Evolutionary conservation across 2,329 filamentous ascomycete species (phyloP).

Genomic region (Arthrobotrys musiformis): DNA sequence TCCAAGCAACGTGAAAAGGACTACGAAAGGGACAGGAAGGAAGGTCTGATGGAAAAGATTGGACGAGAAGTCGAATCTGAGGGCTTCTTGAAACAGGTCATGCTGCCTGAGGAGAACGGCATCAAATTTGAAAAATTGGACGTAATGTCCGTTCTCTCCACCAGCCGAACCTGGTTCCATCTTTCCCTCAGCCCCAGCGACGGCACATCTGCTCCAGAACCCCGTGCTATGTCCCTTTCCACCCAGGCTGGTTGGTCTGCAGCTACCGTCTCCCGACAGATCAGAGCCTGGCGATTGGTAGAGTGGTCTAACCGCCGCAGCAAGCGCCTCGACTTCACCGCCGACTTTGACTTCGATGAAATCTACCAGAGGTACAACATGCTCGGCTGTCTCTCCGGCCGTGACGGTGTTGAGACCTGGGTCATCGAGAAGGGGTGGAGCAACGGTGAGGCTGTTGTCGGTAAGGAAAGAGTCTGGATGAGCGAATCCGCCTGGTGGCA

Average conservation of each 20-base stretch:
- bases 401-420: conserved; percentile 94
- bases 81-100: conserved; percentile 80
- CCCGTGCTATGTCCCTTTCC: conserved; percentile 76
- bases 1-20: conserved; percentile 76
- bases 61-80: conserved; percentile 83
- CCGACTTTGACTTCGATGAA: conserved; percentile 94
- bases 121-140: conserved; percentile 74
- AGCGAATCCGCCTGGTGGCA: conserved; percentile 97
- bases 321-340: conserved; percentile 91
- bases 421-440: conserved; percentile 95
- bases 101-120: conserved; percentile 82
- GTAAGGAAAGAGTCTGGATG: conserved; percentile 94
- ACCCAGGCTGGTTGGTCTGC: conserved; percentile 83
- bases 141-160: conserved; percentile 76
- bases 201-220: conserved; percentile 69
- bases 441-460: conserved; percentile 93
- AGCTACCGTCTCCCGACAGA: conserved; percentile 87
- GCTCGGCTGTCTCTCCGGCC: conserved; percentile 87
- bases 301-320: conserved; percentile 97
- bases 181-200: conserved; percentile 91
- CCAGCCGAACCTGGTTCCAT: conserved; percentile 95
- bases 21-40: conserved; percentile 80
- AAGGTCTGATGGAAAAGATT: conserved; percentile 85
- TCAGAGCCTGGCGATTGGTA: conserved; percentile 90
- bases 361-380: conserved; percentile 83